A percentile compares a stretch with the other conserved stretches of the same genome.
Conservation (phyloP, 2,329 filamentous ascomycete species). For the Metarhizium anisopliae region DNA sequence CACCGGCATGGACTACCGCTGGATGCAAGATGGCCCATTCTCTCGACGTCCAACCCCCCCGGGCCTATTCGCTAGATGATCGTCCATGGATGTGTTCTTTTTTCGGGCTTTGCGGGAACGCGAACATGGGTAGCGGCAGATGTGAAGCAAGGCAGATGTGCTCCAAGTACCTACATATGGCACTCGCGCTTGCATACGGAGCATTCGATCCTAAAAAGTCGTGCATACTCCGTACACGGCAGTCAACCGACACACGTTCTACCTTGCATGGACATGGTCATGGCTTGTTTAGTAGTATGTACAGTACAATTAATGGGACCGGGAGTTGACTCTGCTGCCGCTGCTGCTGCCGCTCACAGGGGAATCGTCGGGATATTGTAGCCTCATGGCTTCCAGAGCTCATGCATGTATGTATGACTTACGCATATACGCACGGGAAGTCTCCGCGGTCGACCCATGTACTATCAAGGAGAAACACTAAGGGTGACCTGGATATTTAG, state of each 20-base stretch:
- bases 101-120: background rate
- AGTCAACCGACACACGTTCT: background rate
- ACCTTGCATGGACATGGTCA: too few species aligned
- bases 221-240: background rate
- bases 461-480: too few species aligned
- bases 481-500: too few species aligned
- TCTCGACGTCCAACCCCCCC: background rate
- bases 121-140: conserved; percentile 5
- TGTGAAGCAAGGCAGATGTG: background rate
- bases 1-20: background rate
- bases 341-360: background rate
- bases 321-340: background rate
- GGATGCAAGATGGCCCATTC: conserved; percentile 1
- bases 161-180: conserved; percentile 1
- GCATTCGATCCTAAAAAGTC: background rate
- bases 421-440: background rate
- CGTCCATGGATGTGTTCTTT: background rate
- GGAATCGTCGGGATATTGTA: background rate
- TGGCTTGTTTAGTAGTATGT: background rate
- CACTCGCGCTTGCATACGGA: conserved; percentile 1
- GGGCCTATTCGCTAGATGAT: background rate
- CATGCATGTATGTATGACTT: background rate
- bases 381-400: background rate
- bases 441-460: background rate
- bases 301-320: background rate